phyloP scores from a whole-genome alignment of 805 yeast species.

The Torulaspora delbrueckii region DNA sequence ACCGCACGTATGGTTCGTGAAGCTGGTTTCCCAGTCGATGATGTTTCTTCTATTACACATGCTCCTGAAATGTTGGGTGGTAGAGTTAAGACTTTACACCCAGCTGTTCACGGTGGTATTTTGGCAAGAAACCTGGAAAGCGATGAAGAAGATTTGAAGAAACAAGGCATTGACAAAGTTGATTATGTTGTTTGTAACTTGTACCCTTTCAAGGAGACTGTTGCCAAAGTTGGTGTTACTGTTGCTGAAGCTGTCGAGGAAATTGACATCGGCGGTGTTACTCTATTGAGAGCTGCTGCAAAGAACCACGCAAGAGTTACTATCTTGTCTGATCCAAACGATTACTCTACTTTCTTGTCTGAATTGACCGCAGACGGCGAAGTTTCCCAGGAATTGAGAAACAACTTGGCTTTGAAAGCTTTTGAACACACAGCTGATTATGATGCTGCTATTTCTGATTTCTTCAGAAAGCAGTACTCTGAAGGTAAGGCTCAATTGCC shows the following conservation, averaged over 20 bases:
- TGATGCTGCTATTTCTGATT: conserved; percentile 92
- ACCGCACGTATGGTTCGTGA: conserved; percentile 92
- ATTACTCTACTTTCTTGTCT: conserved; percentile 79
- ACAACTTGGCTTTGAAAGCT: conserved; percentile 88
- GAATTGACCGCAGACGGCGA: conserved; percentile 68
- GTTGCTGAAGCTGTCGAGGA: conserved; percentile 98
- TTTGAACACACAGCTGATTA: conserved; percentile 98
- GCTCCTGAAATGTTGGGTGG: conserved; percentile 99
- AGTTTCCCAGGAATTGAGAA: conserved; percentile 67
- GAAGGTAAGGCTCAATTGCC: conserved; percentile 88
- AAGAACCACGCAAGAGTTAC: conserved; percentile 97
- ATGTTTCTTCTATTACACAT: conserved; percentile 89
- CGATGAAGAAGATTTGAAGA: conserved; percentile 82
- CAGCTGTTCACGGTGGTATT: conserved; percentile 98
- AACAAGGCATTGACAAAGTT: conserved; percentile 90
- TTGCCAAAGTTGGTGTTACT: conserved; percentile 91
- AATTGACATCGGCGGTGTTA: conserved; percentile 97
- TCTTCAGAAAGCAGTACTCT: conserved; percentile 94
- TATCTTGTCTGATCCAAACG: conserved; percentile 89
- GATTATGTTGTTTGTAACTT: conserved; percentile 96
- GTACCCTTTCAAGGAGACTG: conserved; percentile 97
- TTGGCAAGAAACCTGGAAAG: conserved; percentile 88
- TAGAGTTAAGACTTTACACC: conserved; percentile 95
- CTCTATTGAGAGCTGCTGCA: conserved; percentile 96
- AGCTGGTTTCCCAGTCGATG: conserved; percentile 97